Conservation (phyloP, 306 rosid species). For the Trifolium subterraneum region DNA sequence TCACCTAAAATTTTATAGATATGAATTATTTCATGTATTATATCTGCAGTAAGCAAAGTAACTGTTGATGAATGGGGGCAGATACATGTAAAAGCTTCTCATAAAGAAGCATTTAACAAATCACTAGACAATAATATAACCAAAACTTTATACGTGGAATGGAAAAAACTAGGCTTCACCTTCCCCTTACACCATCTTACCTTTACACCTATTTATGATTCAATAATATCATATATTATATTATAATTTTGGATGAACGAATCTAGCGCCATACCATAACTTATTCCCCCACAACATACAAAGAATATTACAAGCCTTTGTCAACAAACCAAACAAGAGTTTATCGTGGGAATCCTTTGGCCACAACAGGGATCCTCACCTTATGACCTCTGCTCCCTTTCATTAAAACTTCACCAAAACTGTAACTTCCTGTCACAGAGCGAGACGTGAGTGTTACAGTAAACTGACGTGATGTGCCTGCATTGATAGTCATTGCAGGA, state of each 20-base stretch:
- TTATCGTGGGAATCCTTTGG: constrained; percentile 79
- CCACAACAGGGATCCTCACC: constrained; percentile 93
- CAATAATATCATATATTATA: constrained; percentile 47
- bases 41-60: constrained; percentile 31
- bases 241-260: constrained; percentile 49
- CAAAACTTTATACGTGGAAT: constrained; percentile 70
- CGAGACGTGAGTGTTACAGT: constrained; percentile 71
- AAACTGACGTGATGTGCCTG: constrained; percentile 73
- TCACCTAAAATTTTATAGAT: not conserved
- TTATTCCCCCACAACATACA: constrained; percentile 91
- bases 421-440: constrained; percentile 69
- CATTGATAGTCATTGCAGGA: constrained; percentile 77
- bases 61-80: constrained; percentile 34
- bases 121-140: constrained; percentile 52
- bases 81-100: constrained; percentile 40
- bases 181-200: constrained; percentile 53
- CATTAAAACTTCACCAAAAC: constrained; percentile 87
- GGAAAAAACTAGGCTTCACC: constrained; percentile 65
- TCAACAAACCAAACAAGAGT: constrained; percentile 44
- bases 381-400: constrained; percentile 96
- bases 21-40: constrained; percentile 38
- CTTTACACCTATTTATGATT: constrained; percentile 73
- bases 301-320: constrained; percentile 88
- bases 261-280: constrained; percentile 65
- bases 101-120: constrained; percentile 46